Percentiles rank a stretch among this genome's conserved stretches.
phyloP scores from a whole-genome alignment of 768 basidiomycete species.

The Kwoniella botswanensis region DNA sequence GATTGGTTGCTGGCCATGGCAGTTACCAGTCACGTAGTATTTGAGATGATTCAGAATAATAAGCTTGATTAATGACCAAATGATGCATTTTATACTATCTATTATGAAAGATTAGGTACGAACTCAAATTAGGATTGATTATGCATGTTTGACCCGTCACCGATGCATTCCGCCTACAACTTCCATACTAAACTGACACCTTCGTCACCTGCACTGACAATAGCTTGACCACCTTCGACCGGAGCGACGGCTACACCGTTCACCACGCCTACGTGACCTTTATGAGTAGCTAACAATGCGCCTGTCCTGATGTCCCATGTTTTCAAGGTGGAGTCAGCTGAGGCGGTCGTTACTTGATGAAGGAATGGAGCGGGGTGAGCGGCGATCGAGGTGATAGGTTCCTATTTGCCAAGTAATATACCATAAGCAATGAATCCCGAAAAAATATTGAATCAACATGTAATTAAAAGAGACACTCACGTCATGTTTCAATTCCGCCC shows the following conservation, averaged over 20 bases:
- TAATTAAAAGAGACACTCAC: constrained; percentile 61
- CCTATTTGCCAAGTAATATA: constrained; percentile 61
- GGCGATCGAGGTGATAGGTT: constrained; percentile 81
- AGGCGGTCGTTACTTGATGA: constrained; percentile 80
- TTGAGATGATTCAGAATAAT: background rate
- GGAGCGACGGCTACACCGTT: constrained; percentile 75
- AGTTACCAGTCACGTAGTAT: background rate
- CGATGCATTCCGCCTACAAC: constrained; percentile 30
- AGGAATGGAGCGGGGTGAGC: constrained; percentile 75
- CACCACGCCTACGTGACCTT: constrained; percentile 78
- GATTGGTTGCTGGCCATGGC: background rate
- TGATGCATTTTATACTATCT: too few relatives aligned
- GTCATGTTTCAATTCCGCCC: constrained; percentile 79
- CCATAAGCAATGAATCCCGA: too few relatives aligned
- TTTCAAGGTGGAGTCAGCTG: constrained; percentile 80
- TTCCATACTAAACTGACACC: constrained; percentile 77
- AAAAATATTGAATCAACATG: too few relatives aligned
- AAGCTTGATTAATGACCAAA: too few relatives aligned
- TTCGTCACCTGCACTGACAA: constrained; percentile 91
- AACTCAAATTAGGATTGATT: too few relatives aligned
- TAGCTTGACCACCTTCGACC: constrained; percentile 60
- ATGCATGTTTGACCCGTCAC: background rate
- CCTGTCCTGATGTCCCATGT: constrained; percentile 95
- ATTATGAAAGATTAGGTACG: too few relatives aligned
- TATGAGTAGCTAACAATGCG: constrained; percentile 73